These are phyloP conservation scores for Solanum hybrid DNA, from an alignment of 305 asterid species.

Conservation along the genomic window DNA sequence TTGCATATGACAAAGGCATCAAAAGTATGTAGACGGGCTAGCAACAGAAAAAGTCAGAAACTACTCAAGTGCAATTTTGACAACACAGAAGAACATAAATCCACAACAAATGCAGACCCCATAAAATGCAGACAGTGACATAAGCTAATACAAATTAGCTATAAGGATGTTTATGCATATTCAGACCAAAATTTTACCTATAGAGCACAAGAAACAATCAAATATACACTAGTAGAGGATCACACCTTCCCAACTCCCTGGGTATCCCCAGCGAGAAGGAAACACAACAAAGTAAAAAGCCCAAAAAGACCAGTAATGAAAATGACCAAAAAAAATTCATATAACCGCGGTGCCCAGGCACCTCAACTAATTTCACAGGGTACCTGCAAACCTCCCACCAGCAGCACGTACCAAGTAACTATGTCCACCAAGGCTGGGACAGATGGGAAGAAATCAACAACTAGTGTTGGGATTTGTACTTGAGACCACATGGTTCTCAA, in stretches of 20 bases:
- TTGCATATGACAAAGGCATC: background rate
- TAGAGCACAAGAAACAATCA: background rate
- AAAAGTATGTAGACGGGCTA: background rate
- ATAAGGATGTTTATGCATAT: background rate
- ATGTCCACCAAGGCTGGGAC: background rate
- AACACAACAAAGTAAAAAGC: background rate
- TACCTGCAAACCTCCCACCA: background rate
- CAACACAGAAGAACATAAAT: background rate
- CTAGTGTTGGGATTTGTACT: background rate
- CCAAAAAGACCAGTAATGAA: background rate
- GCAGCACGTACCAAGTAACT: background rate
- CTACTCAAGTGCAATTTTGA: background rate
- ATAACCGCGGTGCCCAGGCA: background rate
- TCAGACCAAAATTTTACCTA: background rate
- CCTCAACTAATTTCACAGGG: background rate
- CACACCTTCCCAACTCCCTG: background rate
- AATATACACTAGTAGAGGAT: background rate
- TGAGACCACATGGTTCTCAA: background rate
- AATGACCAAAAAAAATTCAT: background rate
- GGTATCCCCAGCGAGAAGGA: background rate
- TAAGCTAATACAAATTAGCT: background rate
- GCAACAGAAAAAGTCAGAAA: background rate
- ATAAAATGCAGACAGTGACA: background rate
- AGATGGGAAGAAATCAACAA: background rate
- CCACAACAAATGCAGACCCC: background rate